Evolutionary conservation across 768 basidiomycete species (phyloP), one percentile per base, ranked within the genome.

Genomic region (Albatrellus ellisii): DNA sequence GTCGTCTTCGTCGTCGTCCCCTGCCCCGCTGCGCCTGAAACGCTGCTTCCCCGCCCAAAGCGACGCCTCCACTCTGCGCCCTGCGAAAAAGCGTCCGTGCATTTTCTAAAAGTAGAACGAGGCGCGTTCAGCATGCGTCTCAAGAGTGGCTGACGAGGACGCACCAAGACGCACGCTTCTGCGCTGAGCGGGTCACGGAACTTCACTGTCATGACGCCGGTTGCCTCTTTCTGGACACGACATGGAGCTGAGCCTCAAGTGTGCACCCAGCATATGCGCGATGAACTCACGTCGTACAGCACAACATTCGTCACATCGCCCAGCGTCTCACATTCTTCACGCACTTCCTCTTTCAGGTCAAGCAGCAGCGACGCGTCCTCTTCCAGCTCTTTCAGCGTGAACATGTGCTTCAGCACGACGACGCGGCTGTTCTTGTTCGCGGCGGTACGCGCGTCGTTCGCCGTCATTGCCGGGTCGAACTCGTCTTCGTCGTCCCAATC

Each of bases 401-500:
- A 99, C 91, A 97, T 97, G 53, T 89, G 79, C 57, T 88, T 92
- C 48, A 99, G 65, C 1, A 99, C 89, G 7, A 95, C 92, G 3
- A 97, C 82, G 25, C 90, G 73, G 57, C 68, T 70, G 53, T 71
- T 72, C 55, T 74, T 69, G 57, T 73, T 73, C 24, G 58, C 56
- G 5, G 62, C 54, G 18, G 64, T 59, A 22, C 52, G 56, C 17
- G 63, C 59, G 48, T 82, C 79, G 37, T 72, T 71, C 17, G 70
- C 69, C 14, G 75, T 69, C 39, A 71, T 65, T 12, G 69, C 59
- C 0, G 86, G 86, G 4, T 89, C 90, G 50, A 89, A 89, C 2
- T 88, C 88, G 48, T 92, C 90, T 56, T 89, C 88, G 25, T 88
- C 90, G 44, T 88, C 82, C 94, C 94, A 98, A 54, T 95, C 89